Evolutionary conservation across 2,329 filamentous ascomycete species (phyloP), one percentile per base, ranked within the genome.

Genomic region (Hypoxylon sp.): DNA sequence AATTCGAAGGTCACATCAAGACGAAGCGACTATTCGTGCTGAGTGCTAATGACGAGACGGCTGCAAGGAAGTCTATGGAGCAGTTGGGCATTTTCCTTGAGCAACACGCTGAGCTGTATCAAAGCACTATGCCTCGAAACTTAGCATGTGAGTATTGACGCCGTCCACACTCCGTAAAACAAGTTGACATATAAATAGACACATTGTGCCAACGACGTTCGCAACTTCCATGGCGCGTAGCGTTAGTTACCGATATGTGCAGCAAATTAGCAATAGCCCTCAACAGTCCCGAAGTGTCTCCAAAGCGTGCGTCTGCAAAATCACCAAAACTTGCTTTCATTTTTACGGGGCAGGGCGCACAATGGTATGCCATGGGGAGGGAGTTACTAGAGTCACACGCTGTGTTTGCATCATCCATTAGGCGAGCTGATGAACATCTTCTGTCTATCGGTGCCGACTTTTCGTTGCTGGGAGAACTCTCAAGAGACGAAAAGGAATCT

Each of bases 321-420:
- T 24, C 71, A 8, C 74, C 74, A 8, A 72, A 75, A 22, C 59
- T 80, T 6, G 76, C 76, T 1, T 78, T 78, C 29, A 69, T 80
- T 17, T 80, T 76, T 64, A 80, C 78, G 0, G 79, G 79, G 2
- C 78, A 80, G 51, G 78, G 78, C 0, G 78, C 79, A 3, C 78
- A 80, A 47, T 80, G 78, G 76, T 66, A 74, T 55, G 72, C 71
- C n/a, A 79, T 80, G 79, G 79, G 76, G 1, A 69, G 74, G 1
- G 76, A 79, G 58, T 62, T 80, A 1, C 60, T 80, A 2, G 55
- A 53, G 10, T 67, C 63, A 2, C 60, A 72, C 53, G 63, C 62
- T 9, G 66, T 69, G n/a, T 72, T 74, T 57, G 65, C 59, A 3
- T 59, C 48, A 6, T 55, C 69, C 2, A 68, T 77, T 19, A 9